Percentiles rank a stretch among this genome's conserved stretches.
Evolutionary conservation across 257 asterid species (phyloP).

Genomic region (Nicotiana obtusifolia): DNA sequence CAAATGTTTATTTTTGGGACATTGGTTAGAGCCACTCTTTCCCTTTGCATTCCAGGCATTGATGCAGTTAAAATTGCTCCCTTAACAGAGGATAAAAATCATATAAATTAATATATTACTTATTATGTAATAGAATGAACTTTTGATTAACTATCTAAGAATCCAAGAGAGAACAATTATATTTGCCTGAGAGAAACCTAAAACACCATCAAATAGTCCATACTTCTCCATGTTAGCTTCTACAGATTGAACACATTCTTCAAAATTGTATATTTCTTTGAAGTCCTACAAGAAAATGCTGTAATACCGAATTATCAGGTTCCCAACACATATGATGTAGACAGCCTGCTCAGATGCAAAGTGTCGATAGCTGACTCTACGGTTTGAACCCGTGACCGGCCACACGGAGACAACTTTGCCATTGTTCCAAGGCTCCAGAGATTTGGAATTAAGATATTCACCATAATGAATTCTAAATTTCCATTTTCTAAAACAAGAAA

Average conservation of each 20-base stretch:
- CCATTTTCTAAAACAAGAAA: no score
- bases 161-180: not conserved
- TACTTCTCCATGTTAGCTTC: conserved; percentile 30
- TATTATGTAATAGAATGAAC: not conserved
- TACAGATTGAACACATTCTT: conserved; percentile 28
- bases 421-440: no score
- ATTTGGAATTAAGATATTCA: no score
- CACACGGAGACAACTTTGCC: no score
- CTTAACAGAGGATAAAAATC: conserved; percentile 1
- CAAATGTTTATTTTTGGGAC: conserved; percentile 32
- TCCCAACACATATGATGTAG: no score
- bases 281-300: conserved; percentile 12
- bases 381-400: no score
- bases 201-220: conserved; percentile 39
- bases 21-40: conserved; percentile 28
- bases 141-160: not conserved
- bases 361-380: no score
- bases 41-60: conserved; percentile 37
- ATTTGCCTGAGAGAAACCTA: conserved; percentile 32
- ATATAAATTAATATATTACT: not conserved
- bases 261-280: conserved; percentile 22
- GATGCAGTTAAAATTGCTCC: conserved; percentile 25
- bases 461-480: no score
- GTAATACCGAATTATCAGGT: no score
- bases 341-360: no score